Percentiles rank a stretch among this genome's conserved stretches.
Evolutionary conservation across 352 stramenopile genomes (phyloP).

Genomic region (Globisporangium radiosum): DNA sequence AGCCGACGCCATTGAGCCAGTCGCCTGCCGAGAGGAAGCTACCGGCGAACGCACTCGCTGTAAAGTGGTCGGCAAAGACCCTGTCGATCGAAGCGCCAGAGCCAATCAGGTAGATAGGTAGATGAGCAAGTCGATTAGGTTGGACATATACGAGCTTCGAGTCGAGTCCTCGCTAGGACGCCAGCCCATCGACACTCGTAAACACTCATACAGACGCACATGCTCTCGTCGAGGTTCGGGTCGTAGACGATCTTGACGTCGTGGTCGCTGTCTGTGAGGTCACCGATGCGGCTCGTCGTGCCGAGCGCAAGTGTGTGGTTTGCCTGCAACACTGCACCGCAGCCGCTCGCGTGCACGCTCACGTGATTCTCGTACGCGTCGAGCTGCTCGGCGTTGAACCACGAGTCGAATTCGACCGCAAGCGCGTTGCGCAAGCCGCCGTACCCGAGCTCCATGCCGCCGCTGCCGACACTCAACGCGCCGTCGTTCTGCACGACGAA

Average conservation of each 20-base stretch:
- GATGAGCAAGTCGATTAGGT: too few relatives aligned
- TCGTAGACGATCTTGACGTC: constrained; percentile 70
- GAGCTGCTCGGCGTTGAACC: too few relatives aligned
- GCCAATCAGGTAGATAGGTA: too few relatives aligned
- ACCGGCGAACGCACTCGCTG: constrained; percentile 40
- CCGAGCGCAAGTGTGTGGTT: constrained; percentile 79
- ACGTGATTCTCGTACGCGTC: too few relatives aligned
- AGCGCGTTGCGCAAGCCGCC: too few relatives aligned
- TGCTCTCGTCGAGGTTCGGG: constrained; percentile 55
- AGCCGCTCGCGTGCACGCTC: constrained; percentile 14
- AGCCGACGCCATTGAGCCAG: constrained; percentile 55
- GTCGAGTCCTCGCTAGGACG: background rate
- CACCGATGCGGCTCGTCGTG: constrained; percentile 25
- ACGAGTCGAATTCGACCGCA: too few relatives aligned
- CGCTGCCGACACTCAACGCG: too few relatives aligned
- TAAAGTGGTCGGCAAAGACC: constrained; percentile 55
- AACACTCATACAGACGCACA: constrained; percentile 22
- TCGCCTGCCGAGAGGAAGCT: constrained; percentile 63
- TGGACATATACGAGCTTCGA: too few relatives aligned
- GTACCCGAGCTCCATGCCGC: too few relatives aligned
- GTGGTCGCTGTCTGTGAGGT: constrained; percentile 47
- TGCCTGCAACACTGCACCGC: constrained; percentile 26
- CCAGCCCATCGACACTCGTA: background rate
- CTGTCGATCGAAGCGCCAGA: constrained; percentile 11
- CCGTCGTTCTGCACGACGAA: too few relatives aligned